Base-by-base conservation (phyloP, 306 rosid species). In the Dryas alaskensis region DNA sequence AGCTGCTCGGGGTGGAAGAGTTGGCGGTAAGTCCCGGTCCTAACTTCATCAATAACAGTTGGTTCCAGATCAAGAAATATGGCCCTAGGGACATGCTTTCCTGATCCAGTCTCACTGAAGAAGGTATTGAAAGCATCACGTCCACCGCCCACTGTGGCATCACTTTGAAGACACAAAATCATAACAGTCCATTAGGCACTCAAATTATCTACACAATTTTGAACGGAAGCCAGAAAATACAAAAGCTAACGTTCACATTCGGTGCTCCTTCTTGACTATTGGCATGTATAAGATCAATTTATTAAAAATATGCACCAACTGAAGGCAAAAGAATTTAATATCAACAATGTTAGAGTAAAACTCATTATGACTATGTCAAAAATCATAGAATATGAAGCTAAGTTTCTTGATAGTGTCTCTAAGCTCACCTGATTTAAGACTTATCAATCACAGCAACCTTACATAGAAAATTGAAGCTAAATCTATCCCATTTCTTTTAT, bases 1-100 rank as follows among this genome's bases (percentile, higher is more conserved):
- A 94, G 96, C 77, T 93, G 98, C 67, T 93, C 98, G 0, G 98
- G 98, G 79, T 93, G 98, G 78, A 93, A 93, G 57, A 94, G 97
- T 40, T 94, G 98, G 62, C 97, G 90, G 79, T 91, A 94, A 7
- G 88, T 0, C 8, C 98, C 98, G 1, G 91, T 77, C 72, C 98
- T 76, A 44, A 94, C 96, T 76, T 94, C 98, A 64, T 94, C 98
- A 50, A 94, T 91, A 64, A 94, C 98, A 73, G 98, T 94, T 10
- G 98, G 98, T 75, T 94, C 98, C 9, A 94, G 89, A 84, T 94
- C 98, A 2, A 94, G 95, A 68, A 94, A 94, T 6, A 94, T 89
- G 8, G 98, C 98, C 43, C 98, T 79, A 0, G 98, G 98, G 16
- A 94, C 98, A 78, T 94, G 98, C 75, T 94, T 94, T 4, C 98